Conservation (phyloP, 1,139 yeast genomes). For the Zygosaccharomyces sapae region DNA sequence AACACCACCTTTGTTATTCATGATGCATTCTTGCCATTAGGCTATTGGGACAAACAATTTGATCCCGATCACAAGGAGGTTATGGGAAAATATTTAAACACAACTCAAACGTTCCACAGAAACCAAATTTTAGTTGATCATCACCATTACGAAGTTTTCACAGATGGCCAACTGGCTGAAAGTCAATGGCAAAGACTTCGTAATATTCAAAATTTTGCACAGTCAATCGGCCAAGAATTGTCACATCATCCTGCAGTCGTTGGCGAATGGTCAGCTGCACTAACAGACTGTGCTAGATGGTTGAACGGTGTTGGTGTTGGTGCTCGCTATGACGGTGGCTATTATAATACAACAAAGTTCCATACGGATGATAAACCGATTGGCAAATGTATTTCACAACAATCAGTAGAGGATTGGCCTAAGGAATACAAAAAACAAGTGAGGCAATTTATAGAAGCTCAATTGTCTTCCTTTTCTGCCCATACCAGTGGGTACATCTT, state of each 20-base stretch:
- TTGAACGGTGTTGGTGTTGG: conserved; percentile 58
- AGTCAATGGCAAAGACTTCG: conserved; percentile 27
- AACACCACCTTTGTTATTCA: conserved; percentile 44
- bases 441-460: conserved; percentile 48
- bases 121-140: conserved; percentile 48
- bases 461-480: conserved; percentile 45
- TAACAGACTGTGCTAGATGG: conserved; percentile 66
- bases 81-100: conserved; percentile 23
- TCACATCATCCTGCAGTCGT: conserved; percentile 48
- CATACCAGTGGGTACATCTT: conserved; percentile 57
- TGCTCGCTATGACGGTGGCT: conserved; percentile 53
- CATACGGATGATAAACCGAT: conserved; percentile 13
- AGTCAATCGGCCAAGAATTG: conserved; percentile 39
- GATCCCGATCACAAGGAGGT: conserved; percentile 34
- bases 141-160: conserved; percentile 59
- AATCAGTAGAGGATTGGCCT: conserved; percentile 34
- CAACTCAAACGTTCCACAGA: conserved; percentile 26
- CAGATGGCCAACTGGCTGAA: conserved; percentile 42
- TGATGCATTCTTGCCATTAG: conserved; percentile 52
- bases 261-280: conserved; percentile 65
- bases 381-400: conserved; percentile 26
- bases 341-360: conserved; percentile 38
- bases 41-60: conserved; percentile 49
- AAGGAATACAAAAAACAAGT: conserved; percentile 38
- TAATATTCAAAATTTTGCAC: conserved; percentile 41